A percentile compares a stretch with the other conserved stretches of the same genome.
Conservation (phyloP, 2,329 filamentous ascomycete genomes). For the Emergomyces orientalis region DNA sequence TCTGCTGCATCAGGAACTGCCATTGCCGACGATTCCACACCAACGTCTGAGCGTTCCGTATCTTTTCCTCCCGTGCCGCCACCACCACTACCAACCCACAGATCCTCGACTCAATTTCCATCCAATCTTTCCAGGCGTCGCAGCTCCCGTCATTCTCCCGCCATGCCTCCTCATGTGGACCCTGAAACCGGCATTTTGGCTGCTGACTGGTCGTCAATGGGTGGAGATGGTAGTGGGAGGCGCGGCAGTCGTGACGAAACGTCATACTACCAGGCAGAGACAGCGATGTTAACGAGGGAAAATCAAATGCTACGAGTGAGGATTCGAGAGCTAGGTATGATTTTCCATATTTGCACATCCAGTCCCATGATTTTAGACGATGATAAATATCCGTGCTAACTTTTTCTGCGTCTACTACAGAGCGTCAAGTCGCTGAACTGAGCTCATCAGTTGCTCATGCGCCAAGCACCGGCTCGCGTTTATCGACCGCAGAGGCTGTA, state of each 20-base stretch:
- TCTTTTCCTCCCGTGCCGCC: slow-evolving; percentile 30
- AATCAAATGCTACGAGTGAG: slow-evolving; percentile 41
- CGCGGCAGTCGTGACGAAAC: slow-evolving; percentile 38
- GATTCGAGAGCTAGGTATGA: slow-evolving; percentile 39
- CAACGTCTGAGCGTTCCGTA: slow-evolving; percentile 35
- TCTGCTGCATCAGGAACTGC: slow-evolving; percentile 20
- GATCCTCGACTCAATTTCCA: slow-evolving; percentile 24
- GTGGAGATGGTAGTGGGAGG: slow-evolving; percentile 22
- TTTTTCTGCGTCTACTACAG: slow-evolving; percentile 14
- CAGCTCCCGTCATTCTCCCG: slow-evolving; percentile 30
- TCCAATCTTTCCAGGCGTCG: slow-evolving; percentile 29
- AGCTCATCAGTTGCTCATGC: slow-evolving; percentile 17
- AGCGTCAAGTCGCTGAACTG: slow-evolving; percentile 26
- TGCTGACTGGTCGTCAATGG: slow-evolving; percentile 7
- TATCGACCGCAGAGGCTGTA: slow-evolving; percentile 16
- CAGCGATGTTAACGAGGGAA: slow-evolving; percentile 37
- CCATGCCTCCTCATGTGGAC: slow-evolving; percentile 19
- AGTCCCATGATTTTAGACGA: neutral
- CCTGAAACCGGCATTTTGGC: slow-evolving; percentile 11
- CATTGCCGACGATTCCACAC: slow-evolving; percentile 36
- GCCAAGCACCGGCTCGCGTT: slow-evolving; percentile 16
- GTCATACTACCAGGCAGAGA: slow-evolving; percentile 41
- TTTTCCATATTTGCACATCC: neutral
- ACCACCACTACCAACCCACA: slow-evolving; percentile 23
- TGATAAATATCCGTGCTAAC: slow-evolving; percentile 8